These are phyloP conservation scores for Termitomyces sp. DNA, from an alignment of 768 basidiomycete species.

Conservation along the genomic window DNA sequence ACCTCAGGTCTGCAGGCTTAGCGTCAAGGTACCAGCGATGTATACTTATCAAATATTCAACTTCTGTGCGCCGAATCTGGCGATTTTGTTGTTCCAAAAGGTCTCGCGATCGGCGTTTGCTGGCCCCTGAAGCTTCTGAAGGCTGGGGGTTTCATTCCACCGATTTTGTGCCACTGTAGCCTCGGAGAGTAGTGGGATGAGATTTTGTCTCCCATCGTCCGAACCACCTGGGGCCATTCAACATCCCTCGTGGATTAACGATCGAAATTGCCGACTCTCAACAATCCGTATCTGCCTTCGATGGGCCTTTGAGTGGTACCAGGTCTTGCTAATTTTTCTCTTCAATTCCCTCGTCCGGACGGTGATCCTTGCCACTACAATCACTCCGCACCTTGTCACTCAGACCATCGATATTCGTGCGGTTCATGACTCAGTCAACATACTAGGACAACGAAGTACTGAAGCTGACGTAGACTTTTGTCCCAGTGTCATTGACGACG, in stretches of 20 bases:
- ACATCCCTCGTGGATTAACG: neutral
- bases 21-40: neutral
- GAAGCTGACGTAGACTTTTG: neutral
- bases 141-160: neutral
- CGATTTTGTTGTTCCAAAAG: neutral
- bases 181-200: neutral
- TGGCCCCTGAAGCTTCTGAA: neutral
- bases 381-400: slow-evolving; percentile 12
- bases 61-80: neutral
- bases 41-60: neutral
- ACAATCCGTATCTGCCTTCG: neutral
- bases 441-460: neutral
- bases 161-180: neutral
- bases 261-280: neutral
- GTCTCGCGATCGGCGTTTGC: neutral
- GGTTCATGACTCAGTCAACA: no score
- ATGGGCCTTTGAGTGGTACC: slow-evolving; percentile 35
- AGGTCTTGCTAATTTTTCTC: slow-evolving; percentile 53
- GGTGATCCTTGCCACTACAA: neutral
- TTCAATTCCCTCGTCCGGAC: no score
- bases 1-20: no score
- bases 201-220: no score
- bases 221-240: neutral
- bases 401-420: neutral
- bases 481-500: neutral